Evolutionary conservation across 2,329 filamentous ascomycete species (phyloP).

Genomic region (Xylariaceae sp.): DNA sequence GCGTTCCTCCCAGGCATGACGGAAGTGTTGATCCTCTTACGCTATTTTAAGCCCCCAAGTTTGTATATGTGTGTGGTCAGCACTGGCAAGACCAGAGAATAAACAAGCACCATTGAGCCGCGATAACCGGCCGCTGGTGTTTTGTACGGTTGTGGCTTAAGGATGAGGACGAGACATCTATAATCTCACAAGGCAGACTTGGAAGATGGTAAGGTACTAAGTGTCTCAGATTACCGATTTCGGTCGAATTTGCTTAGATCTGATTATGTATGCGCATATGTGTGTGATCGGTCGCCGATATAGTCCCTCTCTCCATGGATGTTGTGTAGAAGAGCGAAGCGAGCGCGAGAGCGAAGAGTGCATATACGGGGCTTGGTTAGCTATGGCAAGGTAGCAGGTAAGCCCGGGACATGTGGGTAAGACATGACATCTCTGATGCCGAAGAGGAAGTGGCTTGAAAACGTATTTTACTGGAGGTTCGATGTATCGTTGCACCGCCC

Average conservation of each 20-base stretch:
- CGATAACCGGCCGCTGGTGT: background rate
- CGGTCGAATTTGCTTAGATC: background rate
- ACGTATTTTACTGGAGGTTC: too few species aligned
- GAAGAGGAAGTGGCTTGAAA: background rate
- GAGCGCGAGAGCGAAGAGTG: background rate
- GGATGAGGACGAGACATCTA: too few species aligned
- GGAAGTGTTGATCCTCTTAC: conserved; percentile 1
- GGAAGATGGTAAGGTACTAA: too few species aligned
- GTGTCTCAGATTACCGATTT: too few species aligned
- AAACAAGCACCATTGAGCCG: background rate
- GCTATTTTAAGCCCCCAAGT: conserved; percentile 11
- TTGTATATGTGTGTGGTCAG: conserved; percentile 9
- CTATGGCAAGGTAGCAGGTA: background rate
- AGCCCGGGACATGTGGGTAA: conserved; percentile 6
- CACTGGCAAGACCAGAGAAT: background rate
- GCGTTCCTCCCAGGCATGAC: background rate
- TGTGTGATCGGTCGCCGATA: too few species aligned
- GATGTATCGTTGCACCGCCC: conserved; percentile 3
- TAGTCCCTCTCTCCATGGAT: too few species aligned
- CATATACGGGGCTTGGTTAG: background rate
- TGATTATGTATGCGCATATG: background rate
- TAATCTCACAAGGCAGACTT: too few species aligned
- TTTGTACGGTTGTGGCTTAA: too few species aligned
- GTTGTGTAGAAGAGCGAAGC: background rate
- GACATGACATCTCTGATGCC: background rate